phyloP scores from a whole-genome alignment of 2,329 filamentous ascomycete genomes.

The Colletotrichum ledebouriae region DNA sequence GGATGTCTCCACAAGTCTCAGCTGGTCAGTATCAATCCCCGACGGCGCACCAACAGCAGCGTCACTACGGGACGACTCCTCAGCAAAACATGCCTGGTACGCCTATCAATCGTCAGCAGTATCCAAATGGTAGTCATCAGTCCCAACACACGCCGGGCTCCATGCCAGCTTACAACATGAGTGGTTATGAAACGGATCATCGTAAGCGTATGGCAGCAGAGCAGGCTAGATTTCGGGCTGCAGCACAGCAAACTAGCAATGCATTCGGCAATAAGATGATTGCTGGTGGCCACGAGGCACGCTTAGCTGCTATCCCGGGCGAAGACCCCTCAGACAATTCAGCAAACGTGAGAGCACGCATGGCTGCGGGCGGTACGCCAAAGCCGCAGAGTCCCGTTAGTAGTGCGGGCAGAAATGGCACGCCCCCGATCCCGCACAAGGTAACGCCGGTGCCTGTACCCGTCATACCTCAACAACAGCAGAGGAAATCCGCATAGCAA shows the following conservation, averaged over 20 bases:
- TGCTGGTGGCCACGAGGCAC: constrained; percentile 60
- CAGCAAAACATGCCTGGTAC: constrained; percentile 47
- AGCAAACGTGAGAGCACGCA: constrained; percentile 54
- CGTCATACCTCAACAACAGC: constrained; percentile 56
- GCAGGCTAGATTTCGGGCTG: constrained; percentile 63
- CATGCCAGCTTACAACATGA: constrained; percentile 35
- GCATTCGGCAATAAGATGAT: constrained; percentile 57
- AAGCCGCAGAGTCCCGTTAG: constrained; percentile 52
- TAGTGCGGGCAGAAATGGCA: constrained; percentile 49
- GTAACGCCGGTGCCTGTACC: constrained; percentile 61
- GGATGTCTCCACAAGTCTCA: constrained; percentile 61
- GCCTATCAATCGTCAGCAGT: constrained; percentile 45
- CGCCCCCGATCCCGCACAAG: constrained; percentile 54
- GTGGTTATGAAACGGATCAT: constrained; percentile 36
- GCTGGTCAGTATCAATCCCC: constrained; percentile 55
- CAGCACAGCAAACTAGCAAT: constrained; percentile 58
- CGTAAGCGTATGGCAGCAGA: constrained; percentile 56
- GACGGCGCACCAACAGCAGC: constrained; percentile 40
- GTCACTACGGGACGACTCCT: constrained; percentile 46
- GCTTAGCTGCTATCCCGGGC: constrained; percentile 55
- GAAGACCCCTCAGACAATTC: constrained; percentile 51
- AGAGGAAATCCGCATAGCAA: constrained; percentile 41
- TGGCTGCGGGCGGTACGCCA: constrained; percentile 49
- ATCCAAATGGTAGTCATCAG: constrained; percentile 51
- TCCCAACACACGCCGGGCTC: constrained; percentile 48